Base-by-base conservation (phyloP, 1,139 yeast species). In the Yamadazyma taylorii region DNA sequence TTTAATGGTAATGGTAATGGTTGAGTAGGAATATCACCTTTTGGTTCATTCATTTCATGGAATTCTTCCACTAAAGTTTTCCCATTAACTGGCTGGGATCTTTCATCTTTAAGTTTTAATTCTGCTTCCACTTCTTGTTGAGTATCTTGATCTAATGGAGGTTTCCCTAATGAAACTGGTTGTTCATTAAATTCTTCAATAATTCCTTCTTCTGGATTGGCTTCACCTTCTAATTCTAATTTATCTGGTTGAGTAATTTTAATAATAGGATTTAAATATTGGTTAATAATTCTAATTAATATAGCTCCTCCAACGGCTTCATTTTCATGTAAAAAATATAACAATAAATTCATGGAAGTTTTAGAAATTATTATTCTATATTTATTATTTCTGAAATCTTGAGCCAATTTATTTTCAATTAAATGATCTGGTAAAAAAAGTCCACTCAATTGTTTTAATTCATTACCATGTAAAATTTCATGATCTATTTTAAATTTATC, bases 251-350 rank as follows among this genome's bases (percentile, higher is more conserved):
- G 58, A 7, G 71, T 66, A 30, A 76, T 69, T 7, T 78, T 71
- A 14, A 78, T 73, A 14, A 79, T 74, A 9, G 95, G 85, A 42
- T 86, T 82, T 49, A 94, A 72, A 56, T 88, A 81, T 61, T 89
- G 92, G 63, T 92, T 92, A 45, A 94, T 81, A 37, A 89, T 75
- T 48, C 96, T 73, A 39, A 92, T 87, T 39, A 90, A 71, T 32
- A 90, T 76, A 3, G 94, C 85, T 3, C 98, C 98, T 26, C 97
- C 97, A 37, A 83, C 83, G 7, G 87, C 85, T 61, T 89, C 97
- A 55, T 88, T 87, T 55, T 92, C 97, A 57, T 88, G 95, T 40
- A 94, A 65, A 51, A 89, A 92, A 58, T 87, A 87, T 36, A 94
- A 69, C 48, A 92, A 73, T 48, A 92, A 67, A 55, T 89, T 94